These are phyloP conservation scores for Meredithiella fracta DNA, from an alignment of 2,329 filamentous ascomycete genomes.

Conservation along the genomic window DNA sequence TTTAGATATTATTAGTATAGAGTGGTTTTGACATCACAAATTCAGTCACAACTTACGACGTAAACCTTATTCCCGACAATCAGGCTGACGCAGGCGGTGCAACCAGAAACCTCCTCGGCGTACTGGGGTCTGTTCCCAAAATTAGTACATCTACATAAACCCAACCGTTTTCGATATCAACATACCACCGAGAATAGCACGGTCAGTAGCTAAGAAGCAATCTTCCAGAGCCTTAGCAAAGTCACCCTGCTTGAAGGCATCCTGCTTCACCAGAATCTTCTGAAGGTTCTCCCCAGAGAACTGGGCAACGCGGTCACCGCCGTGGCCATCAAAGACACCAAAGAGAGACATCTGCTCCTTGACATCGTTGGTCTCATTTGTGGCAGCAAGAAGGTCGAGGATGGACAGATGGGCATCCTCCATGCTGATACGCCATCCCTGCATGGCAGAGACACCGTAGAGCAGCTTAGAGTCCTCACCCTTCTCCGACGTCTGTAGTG, in stretches of 20 bases:
- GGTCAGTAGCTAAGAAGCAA: constrained; percentile 87
- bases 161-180: neutral
- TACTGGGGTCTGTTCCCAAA: constrained; percentile 61
- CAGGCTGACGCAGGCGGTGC: constrained; percentile 82
- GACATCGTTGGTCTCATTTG: constrained; percentile 41
- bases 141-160: neutral
- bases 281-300: constrained; percentile 89
- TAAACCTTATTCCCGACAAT: constrained; percentile 86
- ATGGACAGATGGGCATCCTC: constrained; percentile 87
- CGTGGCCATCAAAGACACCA: constrained; percentile 94
- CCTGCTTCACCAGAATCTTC: constrained; percentile 87
- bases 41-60: constrained; percentile 52
- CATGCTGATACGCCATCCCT: constrained; percentile 99
- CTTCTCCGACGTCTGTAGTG: constrained; percentile 59
- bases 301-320: constrained; percentile 86
- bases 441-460: constrained; percentile 95
- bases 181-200: constrained; percentile 86
- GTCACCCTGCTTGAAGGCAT: constrained; percentile 77
- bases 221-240: constrained; percentile 95
- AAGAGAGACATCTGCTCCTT: constrained; percentile 79
- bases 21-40: neutral
- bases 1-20: neutral
- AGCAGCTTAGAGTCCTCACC: constrained; percentile 86
- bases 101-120: constrained; percentile 94
- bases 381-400: constrained; percentile 47